Evolutionary conservation across 1,284 basidiomycete genomes (phyloP).

Genomic region (Schizophyllum amplum): DNA sequence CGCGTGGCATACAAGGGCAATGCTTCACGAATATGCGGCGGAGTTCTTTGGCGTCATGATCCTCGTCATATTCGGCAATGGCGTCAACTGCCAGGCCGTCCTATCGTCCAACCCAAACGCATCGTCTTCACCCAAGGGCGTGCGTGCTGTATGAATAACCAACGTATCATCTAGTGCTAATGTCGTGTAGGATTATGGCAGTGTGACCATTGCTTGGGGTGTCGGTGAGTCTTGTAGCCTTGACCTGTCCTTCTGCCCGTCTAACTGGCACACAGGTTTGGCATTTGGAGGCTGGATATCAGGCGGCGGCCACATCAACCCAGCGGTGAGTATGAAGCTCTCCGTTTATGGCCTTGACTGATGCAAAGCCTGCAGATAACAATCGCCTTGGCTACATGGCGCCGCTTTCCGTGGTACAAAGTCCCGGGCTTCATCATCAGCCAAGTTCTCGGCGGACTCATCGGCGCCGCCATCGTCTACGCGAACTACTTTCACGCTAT

Average conservation of each 20-base stretch:
- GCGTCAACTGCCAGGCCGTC: conserved; percentile 52
- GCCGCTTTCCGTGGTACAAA: conserved; percentile 74
- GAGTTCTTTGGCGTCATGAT: conserved; percentile 63
- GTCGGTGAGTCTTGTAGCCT: conserved; percentile 29
- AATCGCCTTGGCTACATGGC: conserved; percentile 56
- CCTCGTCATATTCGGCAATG: conserved; percentile 53
- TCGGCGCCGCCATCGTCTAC: conserved; percentile 64
- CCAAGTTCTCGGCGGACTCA: conserved; percentile 64
- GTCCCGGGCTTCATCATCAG: conserved; percentile 68
- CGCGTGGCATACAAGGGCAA: no score
- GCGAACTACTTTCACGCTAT: conserved; percentile 75
- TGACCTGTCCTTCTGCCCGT: conserved; percentile 56
- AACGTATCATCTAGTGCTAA: not conserved
- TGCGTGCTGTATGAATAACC: conserved; percentile 27
- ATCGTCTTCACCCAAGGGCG: conserved; percentile 47
- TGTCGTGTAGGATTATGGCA: conserved; percentile 38
- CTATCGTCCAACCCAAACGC: conserved; percentile 42
- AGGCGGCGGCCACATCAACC: conserved; percentile 71
- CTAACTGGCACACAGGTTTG: conserved; percentile 32
- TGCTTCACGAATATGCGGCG: conserved; percentile 50
- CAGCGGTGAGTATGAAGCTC: conserved; percentile 39
- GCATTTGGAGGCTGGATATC: conserved; percentile 64
- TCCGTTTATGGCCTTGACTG: not conserved
- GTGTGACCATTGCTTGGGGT: conserved; percentile 55
- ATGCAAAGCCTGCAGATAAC: conserved; percentile 40